Conservation (phyloP, 306 rosid genomes). For the Rosa lucieae region DNA sequence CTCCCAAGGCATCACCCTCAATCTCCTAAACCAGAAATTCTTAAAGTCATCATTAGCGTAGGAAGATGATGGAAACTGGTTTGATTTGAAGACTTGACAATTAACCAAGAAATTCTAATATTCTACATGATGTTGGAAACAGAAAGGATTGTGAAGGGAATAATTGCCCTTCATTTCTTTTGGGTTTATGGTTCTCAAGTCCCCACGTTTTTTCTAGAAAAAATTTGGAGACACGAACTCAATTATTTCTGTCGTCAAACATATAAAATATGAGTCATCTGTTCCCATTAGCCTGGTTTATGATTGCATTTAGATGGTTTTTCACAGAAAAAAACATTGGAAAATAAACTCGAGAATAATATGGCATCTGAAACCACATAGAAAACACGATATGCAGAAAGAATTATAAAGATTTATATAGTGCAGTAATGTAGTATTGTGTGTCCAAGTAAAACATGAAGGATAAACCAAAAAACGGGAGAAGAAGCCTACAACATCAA, state of each 20-base stretch:
- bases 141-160: not conserved
- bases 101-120: not conserved
- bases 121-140: not conserved
- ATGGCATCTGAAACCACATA: not conserved
- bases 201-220: not conserved
- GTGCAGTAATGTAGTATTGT: slow-evolving; percentile 11
- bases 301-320: not conserved
- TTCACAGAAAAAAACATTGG: not conserved
- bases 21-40: not conserved
- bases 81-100: not conserved
- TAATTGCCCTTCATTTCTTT: not conserved
- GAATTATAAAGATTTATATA: not conserved
- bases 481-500: not conserved
- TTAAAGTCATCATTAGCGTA: not conserved
- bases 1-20: not conserved
- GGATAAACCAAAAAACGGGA: slow-evolving; percentile 11
- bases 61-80: not conserved
- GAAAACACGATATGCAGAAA: not conserved
- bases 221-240: not conserved
- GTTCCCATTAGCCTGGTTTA: not conserved
- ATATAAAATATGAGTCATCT: not conserved
- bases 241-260: not conserved
- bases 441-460: slow-evolving; percentile 13
- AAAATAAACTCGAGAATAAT: not conserved
- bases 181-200: not conserved